Base-by-base conservation (phyloP, 495 filamentous ascomycete genomes). In the Aspergillus funiculosus region DNA sequence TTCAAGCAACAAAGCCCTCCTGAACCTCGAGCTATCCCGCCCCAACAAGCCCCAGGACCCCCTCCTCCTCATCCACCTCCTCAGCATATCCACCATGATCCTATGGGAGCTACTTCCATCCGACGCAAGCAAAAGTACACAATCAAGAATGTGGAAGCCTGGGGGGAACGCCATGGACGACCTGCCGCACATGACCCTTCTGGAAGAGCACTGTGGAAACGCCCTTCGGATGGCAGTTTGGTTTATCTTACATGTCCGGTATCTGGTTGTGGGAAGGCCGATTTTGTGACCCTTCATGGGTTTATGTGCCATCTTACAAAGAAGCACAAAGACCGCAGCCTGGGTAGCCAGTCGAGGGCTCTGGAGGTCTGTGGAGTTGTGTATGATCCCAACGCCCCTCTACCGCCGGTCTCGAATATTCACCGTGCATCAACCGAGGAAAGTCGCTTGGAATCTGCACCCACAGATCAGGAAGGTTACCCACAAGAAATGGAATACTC, bases 251-350 rank as follows among this genome's bases (percentile, higher is more conserved):
- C 64, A 14, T 75, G 71, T 24, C 69, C 67, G 0, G 62, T 71
- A 4, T 48, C 60, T 2, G 67, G 66, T 20, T 75, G 71, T 45
- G 64, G 61, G 3, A 72, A 71, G 56, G 61, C 67, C 0, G 66
- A 71, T 49, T 75, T 73, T 39, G 67, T 71, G 39, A 71, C 68
- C 1, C 62, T 73, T 11, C 67, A 71, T 42, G 69, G 68, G 28
- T 73, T 72, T 55, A 73, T 73, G 69, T 73, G 69, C 56, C 69
- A 73, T 37, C 53, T 73, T 41, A 73, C 69, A 4, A 73, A 73
- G 53, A 73, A 73, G 45, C 69, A 73, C 53, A 73, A 73, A 38
- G 69, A 73, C 53, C 68, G 69, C 42, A 70, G 63, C 3, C 30
- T 73, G 42, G 69, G 69, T 10, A 73, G 68, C 51, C 69, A 73